Evolutionary conservation across 2,329 filamentous ascomycete species (phyloP), one percentile per base, ranked within the genome.

Genomic region (Paramyrothecium roridum): DNA sequence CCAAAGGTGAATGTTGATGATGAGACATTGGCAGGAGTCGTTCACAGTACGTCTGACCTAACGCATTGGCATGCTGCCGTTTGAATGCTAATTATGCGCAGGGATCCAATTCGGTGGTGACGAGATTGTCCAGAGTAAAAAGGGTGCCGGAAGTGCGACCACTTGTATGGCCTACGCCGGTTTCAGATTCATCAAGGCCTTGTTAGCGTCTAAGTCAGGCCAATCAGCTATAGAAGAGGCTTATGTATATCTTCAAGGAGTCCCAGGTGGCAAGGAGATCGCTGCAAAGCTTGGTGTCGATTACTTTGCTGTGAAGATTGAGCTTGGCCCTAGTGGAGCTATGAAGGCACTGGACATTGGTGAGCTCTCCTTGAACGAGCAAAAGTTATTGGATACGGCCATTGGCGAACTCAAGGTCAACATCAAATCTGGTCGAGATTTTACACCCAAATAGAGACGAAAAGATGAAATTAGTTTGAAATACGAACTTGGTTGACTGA

Each of bases 111-210:
- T 90, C 73, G 88, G 88, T 74, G 88, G 88, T 81, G 87, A 90
- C 69, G 90, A 93, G 81, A 89, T 93, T 62, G 89, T 93, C 75
- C 83, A 92, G 81, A 90, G 89, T 72, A 93, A 93, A 85, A 88
- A 88, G 67, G 89, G 90, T 75, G 86, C 87, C 66, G 89, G 90
- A 64, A 92, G 89, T 60, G 90, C 90, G 67, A 93, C 90, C 58
- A 86, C 93, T 63, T 92, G 88, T 75, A 93, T 93, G 90, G 90
- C 90, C 64, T 90, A 61, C 30, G 57, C 88, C 59, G 88, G 87
- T 63, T 70, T 68, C 52, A 66, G 69, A 48, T 58, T 71, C 55
- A 85, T 88, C 58, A 87, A 91, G 80, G 86, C 83, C 62, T 79
- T 91, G 64, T 83, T 91, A 73, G 86, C 85, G 76, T 88, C 87